A percentile compares a stretch with the other conserved stretches of the same genome.
These are phyloP conservation scores for Aspergillus sp. DNA, from an alignment of 2,329 filamentous ascomycete genomes.

Conservation along the genomic window DNA sequence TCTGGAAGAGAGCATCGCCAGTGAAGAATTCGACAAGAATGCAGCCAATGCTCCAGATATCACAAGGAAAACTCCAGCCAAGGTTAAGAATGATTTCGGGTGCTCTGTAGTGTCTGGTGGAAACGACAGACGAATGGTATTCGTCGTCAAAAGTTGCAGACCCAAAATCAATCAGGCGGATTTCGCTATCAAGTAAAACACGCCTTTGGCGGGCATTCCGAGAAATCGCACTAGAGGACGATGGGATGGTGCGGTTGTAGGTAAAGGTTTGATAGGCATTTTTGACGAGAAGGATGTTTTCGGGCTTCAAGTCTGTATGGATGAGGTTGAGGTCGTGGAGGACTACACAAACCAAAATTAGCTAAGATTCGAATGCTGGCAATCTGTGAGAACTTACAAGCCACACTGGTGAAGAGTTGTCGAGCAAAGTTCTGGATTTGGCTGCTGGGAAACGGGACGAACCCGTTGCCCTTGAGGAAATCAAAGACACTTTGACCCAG, in stretches of 20 bases:
- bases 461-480: conserved; percentile 91
- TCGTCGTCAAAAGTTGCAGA: conserved; percentile 68
- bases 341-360: conserved; percentile 56
- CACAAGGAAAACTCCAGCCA: conserved; percentile 67
- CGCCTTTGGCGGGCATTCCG: conserved; percentile 62
- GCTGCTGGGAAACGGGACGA: conserved; percentile 96
- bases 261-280: conserved; percentile 68
- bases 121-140: conserved; percentile 67
- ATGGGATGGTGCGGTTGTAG: conserved; percentile 66
- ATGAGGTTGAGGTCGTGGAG: conserved; percentile 96
- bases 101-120: conserved; percentile 65
- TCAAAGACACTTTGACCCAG: conserved; percentile 97
- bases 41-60: conserved; percentile 69
- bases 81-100: conserved; percentile 68
- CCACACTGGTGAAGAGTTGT: conserved; percentile 96
- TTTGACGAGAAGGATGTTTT: conserved; percentile 67
- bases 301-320: conserved; percentile 75
- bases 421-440: conserved; percentile 97
- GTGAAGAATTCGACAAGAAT: conserved; percentile 70
- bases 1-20: conserved; percentile 67
- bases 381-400: conserved; percentile 66
- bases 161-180: conserved; percentile 67
- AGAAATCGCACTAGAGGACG: conserved; percentile 58
- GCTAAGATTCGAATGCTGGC: not conserved
- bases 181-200: conserved; percentile 65